Conservation (phyloP, 176 grass and related monocot species). For the Thalia dealbata region DNA sequence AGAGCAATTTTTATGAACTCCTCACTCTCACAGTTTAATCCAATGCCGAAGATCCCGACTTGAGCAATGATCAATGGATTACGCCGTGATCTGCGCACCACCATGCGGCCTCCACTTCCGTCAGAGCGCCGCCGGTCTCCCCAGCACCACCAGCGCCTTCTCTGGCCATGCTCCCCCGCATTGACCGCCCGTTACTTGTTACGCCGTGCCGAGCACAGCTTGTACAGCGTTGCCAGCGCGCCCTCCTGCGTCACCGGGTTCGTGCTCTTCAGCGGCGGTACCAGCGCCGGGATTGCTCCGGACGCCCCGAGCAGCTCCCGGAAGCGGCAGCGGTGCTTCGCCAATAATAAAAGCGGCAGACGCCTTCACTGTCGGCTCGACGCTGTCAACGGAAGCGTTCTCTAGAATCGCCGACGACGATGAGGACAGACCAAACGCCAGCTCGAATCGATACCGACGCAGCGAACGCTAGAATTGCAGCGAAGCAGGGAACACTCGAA, state of each 20-base stretch:
- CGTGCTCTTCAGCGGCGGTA: constrained; percentile 74
- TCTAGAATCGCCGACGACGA: constrained; percentile 45
- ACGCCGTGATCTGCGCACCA: no score
- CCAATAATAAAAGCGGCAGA: constrained; percentile 83
- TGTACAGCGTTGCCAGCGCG: constrained; percentile 43
- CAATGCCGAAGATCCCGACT: no score
- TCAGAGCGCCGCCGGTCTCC: constrained; percentile 1
- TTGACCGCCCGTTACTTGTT: constrained; percentile 11
- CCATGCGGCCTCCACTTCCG: constrained; percentile 29
- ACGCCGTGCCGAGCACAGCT: constrained; percentile 5
- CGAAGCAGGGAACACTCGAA: no score
- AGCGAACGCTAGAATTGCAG: no score
- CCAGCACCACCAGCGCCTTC: constrained; percentile 17
- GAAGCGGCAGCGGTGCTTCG: constrained; percentile 87
- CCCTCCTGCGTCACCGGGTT: constrained; percentile 85
- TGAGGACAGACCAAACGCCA: constrained; percentile 21
- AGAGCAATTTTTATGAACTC: no score
- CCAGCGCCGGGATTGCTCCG: constrained; percentile 67
- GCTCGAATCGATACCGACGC: no score
- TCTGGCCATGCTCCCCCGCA: background rate
- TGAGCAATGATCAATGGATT: no score
- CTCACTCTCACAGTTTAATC: no score
- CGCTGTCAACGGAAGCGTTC: constrained; percentile 44
- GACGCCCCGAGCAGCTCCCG: constrained; percentile 69
- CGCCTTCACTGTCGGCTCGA: constrained; percentile 58